These are phyloP conservation scores for Cercospora sesami DNA, from an alignment of 2,329 filamentous ascomycete species.

Conservation along the genomic window DNA sequence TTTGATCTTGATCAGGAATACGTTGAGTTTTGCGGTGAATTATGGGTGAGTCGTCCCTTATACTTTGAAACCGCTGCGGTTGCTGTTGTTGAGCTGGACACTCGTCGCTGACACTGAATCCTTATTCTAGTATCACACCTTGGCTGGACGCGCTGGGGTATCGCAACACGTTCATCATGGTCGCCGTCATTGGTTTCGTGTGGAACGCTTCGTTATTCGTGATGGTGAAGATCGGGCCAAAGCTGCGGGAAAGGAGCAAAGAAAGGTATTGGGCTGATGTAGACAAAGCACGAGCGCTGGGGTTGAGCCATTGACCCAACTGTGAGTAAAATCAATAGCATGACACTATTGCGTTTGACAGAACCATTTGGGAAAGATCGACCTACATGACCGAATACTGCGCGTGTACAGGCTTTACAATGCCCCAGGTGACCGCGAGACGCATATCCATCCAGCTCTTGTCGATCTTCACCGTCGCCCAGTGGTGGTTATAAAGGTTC, in stretches of 20 bases:
- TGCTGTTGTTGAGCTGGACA: not conserved
- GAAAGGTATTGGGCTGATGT: conserved; percentile 27
- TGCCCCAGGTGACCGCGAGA: not conserved
- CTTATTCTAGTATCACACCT: conserved; percentile 17
- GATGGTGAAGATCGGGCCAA: conserved; percentile 24
- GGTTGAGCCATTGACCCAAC: conserved; percentile 19
- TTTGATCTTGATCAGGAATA: conserved; percentile 51
- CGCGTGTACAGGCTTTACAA: not conserved
- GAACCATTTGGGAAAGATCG: not conserved
- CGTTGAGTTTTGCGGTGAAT: conserved; percentile 49
- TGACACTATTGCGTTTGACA: not conserved
- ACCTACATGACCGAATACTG: not conserved
- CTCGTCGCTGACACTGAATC: not conserved
- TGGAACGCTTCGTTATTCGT: conserved; percentile 27
- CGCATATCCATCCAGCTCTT: too few relatives aligned
- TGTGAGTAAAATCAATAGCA: not conserved
- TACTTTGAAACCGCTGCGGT: not conserved
- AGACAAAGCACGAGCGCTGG: conserved; percentile 22
- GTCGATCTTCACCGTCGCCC: too few relatives aligned
- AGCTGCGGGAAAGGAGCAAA: conserved; percentile 18
- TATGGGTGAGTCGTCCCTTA: conserved; percentile 46
- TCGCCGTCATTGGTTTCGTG: conserved; percentile 22
- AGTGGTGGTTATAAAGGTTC: too few relatives aligned
- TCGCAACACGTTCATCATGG: conserved; percentile 27
- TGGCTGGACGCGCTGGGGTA: conserved; percentile 26